Base-by-base conservation (phyloP, 495 filamentous ascomycete genomes). In the Penicillium paxilli region DNA sequence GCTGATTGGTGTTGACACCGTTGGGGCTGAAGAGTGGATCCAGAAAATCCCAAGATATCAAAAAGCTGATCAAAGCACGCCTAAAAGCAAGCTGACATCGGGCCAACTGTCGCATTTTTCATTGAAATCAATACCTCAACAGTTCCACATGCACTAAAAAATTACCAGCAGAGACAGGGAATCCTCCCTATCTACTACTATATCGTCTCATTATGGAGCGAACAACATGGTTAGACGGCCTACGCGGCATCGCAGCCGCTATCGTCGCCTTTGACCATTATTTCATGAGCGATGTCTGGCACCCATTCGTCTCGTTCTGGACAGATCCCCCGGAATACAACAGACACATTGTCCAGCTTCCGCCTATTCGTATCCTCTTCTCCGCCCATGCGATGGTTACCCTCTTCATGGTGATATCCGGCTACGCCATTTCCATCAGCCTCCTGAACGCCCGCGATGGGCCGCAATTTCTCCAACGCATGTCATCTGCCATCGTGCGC, bases 321-420 rank as follows among this genome's bases (percentile, higher is more conserved):
- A 54, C 51, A 17, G 70, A 69, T 11, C 60, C 60, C 2, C 55
- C 57, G 46, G 73, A 74, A 22, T 49, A 72, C 24, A 77, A 75
- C 47, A 64, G 74, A 28, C 63, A 73, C 38, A 59, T 80, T 44
- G 67, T 84, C 30, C 84, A 86, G 65, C 67, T 86, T 8, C 83
- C 83, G 5, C 77, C 80, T 47, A 45, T 85, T 10, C 72, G 80
- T n/a, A 65, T 86, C 20, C 56, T 85, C 6, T 83, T 78, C 62
- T 75, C 76, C 2, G 80, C 78, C 23, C 72, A 77, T 12, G 78
- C 80, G 1, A 84, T 85, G 82, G 83, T 87, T 4, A 73, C 80
- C 52, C 72, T 85, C 20, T 86, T 87, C 68, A 85, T 84, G 70
- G 78, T 85, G 40, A 82, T 87, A n/a, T 84, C 82, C 4, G 81